Evolutionary conservation across 805 yeast genomes (phyloP).

Genomic region (Candida orba): DNA sequence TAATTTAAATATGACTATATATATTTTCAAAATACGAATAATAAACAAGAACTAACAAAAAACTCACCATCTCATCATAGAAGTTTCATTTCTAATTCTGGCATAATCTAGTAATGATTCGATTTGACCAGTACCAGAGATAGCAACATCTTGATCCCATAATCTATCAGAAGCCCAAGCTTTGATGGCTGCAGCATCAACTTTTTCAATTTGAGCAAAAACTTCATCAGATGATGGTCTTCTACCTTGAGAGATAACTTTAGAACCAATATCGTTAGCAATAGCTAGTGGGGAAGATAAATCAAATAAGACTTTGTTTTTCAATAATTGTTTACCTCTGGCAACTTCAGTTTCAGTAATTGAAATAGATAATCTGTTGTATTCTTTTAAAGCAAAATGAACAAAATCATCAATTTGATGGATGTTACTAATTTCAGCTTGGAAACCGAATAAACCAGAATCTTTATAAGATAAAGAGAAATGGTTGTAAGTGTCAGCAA

Average conservation of each 20-base stretch:
- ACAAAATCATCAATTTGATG: slow-evolving; percentile 62
- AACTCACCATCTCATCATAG: slow-evolving; percentile 72
- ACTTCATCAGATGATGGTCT: slow-evolving; percentile 54
- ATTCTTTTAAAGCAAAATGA: slow-evolving; percentile 77
- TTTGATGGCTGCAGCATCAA: slow-evolving; percentile 51
- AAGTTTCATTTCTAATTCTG: slow-evolving; percentile 85
- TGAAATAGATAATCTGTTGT: slow-evolving; percentile 78
- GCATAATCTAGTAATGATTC: slow-evolving; percentile 78
- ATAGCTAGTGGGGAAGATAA: slow-evolving; percentile 43
- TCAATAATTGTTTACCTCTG: slow-evolving; percentile 67
- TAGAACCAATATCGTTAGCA: slow-evolving; percentile 51
- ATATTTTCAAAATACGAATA: neutral
- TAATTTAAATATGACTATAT: neutral
- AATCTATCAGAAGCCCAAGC: slow-evolving; percentile 69
- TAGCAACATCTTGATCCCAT: slow-evolving; percentile 82
- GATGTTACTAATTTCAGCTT: slow-evolving; percentile 56
- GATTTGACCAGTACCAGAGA: slow-evolving; percentile 80
- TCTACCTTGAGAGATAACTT: slow-evolving; percentile 55
- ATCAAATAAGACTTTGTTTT: slow-evolving; percentile 49
- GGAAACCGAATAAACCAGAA: slow-evolving; percentile 81
- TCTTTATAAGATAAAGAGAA: slow-evolving; percentile 69
- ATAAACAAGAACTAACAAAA: slow-evolving; percentile 4
- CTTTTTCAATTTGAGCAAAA: slow-evolving; percentile 54
- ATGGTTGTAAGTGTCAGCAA: slow-evolving; percentile 65
- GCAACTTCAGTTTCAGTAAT: slow-evolving; percentile 71